Evolutionary conservation across 2,329 filamentous ascomycete genomes (phyloP).

Genomic region (Sclerotinia sclerotiorum): DNA sequence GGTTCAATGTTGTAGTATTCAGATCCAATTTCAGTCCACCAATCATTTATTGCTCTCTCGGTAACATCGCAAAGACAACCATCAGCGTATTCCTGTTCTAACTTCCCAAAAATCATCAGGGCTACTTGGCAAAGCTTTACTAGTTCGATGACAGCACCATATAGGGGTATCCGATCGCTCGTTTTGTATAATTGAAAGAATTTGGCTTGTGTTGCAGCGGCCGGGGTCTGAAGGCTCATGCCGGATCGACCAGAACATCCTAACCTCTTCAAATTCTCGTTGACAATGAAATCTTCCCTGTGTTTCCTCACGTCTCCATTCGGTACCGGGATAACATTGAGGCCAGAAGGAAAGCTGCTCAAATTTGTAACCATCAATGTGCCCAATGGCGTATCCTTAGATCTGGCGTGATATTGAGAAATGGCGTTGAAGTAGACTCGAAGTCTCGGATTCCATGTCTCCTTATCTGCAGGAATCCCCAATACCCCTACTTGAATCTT

Average conservation of each 20-base stretch:
- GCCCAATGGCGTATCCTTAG: slow-evolving; percentile 78
- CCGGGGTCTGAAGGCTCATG: slow-evolving; percentile 75
- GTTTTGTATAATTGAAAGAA: slow-evolving; percentile 89
- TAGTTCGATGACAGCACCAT: slow-evolving; percentile 78
- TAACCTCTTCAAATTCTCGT: slow-evolving; percentile 88
- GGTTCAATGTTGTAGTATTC: slow-evolving; percentile 93
- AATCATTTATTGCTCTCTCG: slow-evolving; percentile 84
- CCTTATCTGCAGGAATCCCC: slow-evolving; percentile 77
- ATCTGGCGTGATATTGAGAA: slow-evolving; percentile 79
- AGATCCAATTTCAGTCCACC: slow-evolving; percentile 92
- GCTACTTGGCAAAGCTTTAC: slow-evolving; percentile 91
- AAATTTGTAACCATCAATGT: slow-evolving; percentile 93
- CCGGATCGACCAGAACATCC: slow-evolving; percentile 89
- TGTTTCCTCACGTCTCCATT: slow-evolving; percentile 81
- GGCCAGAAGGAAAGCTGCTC: slow-evolving; percentile 83
- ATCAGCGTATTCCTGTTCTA: slow-evolving; percentile 87
- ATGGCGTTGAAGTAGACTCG: slow-evolving; percentile 84
- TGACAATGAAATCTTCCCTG: slow-evolving; percentile 83
- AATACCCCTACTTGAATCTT: slow-evolving; percentile 77
- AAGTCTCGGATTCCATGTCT: slow-evolving; percentile 74
- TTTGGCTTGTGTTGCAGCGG: slow-evolving; percentile 80
- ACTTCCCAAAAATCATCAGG: slow-evolving; percentile 80
- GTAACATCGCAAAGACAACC: slow-evolving; percentile 91
- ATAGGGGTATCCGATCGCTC: slow-evolving; percentile 76
- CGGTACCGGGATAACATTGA: slow-evolving; percentile 89